Evolutionary conservation across 1,139 yeast species (phyloP).

Genomic region (Wickerhamomyces sp.): DNA sequence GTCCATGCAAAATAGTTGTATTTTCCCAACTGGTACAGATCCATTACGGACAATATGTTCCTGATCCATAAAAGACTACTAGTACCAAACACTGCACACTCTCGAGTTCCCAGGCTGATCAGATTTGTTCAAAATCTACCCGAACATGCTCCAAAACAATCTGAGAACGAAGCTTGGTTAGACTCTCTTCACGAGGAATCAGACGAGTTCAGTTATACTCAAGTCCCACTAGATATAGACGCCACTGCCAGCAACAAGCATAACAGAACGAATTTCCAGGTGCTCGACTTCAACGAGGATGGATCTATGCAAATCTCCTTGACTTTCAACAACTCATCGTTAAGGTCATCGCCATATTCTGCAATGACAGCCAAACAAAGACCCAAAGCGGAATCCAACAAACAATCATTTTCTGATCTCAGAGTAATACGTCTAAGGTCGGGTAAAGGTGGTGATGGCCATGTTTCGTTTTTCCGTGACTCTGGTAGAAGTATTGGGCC

Average conservation of each 20-base stretch:
- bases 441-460: constrained; percentile 89
- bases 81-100: too few relatives aligned
- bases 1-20: too few relatives aligned
- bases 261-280: neutral
- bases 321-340: constrained; percentile 33
- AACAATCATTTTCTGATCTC: constrained; percentile 48
- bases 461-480: constrained; percentile 79
- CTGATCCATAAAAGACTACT: too few relatives aligned
- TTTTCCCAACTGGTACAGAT: neutral
- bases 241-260: neutral
- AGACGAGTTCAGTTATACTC: constrained; percentile 3
- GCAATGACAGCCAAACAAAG: constrained; percentile 29
- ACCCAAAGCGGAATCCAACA: constrained; percentile 30
- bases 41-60: neutral
- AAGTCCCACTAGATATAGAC: constrained; percentile 3
- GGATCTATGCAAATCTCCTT: constrained; percentile 25
- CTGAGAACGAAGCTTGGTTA: constrained; percentile 44
- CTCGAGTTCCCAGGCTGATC: too few relatives aligned
- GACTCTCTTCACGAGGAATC: constrained; percentile 18
- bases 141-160: constrained; percentile 42
- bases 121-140: constrained; percentile 23
- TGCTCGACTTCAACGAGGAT: constrained; percentile 6
- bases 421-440: constrained; percentile 61
- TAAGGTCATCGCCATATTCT: constrained; percentile 36
- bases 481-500: constrained; percentile 86